These are phyloP conservation scores for Talaromyces sp. DNA, from an alignment of 2,329 filamentous ascomycete species.

Conservation along the genomic window DNA sequence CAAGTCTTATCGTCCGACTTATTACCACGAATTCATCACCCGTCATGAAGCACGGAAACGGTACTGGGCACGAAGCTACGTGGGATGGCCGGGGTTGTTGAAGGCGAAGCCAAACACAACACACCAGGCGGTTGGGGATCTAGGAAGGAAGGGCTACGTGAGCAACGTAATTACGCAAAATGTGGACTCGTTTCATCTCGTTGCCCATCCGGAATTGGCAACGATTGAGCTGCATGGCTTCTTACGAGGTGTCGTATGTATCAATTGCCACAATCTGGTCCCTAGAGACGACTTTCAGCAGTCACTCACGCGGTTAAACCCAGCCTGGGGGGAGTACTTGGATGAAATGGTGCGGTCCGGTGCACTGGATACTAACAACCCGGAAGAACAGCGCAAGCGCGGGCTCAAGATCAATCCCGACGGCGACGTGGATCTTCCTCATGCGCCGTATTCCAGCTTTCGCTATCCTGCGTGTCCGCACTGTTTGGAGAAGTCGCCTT, in stretches of 20 bases:
- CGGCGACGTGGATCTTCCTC: conserved; percentile 85
- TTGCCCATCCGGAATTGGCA: conserved; percentile 67
- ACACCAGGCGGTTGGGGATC: conserved; percentile 70
- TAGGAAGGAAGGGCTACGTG: conserved; percentile 69
- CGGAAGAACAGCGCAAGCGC: conserved; percentile 60
- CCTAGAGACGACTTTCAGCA: conserved; percentile 71
- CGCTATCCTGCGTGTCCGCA: conserved; percentile 84
- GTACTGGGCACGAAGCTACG: conserved; percentile 93
- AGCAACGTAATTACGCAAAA: conserved; percentile 86
- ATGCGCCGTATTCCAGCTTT: conserved; percentile 83
- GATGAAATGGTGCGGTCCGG: conserved; percentile 67
- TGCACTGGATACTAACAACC: conserved; percentile 73
- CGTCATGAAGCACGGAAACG: conserved; percentile 82
- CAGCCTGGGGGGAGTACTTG: conserved; percentile 76
- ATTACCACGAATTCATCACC: conserved; percentile 80
- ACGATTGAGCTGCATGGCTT: conserved; percentile 91
- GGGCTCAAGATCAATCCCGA: conserved; percentile 87
- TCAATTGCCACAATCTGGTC: conserved; percentile 69
- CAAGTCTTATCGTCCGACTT: conserved; percentile 84
- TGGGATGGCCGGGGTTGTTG: conserved; percentile 82
- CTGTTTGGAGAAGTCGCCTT: conserved; percentile 65
- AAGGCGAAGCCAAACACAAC: conserved; percentile 74
- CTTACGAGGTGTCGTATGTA: conserved; percentile 74
- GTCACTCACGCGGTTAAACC: conserved; percentile 74
- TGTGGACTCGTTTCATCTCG: conserved; percentile 87